Conservation (phyloP, 805 yeast genomes). For the Candida rishiriensis region DNA sequence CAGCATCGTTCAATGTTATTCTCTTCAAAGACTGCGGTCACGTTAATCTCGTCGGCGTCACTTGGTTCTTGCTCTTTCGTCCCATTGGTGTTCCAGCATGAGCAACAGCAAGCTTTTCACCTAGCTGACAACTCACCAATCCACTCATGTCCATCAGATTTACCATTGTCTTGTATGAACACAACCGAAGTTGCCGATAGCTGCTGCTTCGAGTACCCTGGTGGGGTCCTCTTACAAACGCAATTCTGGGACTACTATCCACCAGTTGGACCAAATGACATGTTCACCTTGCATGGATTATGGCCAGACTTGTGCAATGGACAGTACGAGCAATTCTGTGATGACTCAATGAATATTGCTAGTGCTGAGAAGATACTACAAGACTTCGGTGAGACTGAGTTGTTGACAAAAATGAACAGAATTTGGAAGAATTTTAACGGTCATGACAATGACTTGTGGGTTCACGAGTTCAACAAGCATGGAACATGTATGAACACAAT, state of each 20-base stretch:
- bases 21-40: no score
- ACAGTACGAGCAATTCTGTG: conserved; percentile 74
- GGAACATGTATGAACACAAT: conserved; percentile 88
- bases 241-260: conserved; percentile 93
- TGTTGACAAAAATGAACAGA: conserved; percentile 51
- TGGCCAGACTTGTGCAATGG: conserved; percentile 93
- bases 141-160: conserved; percentile 46
- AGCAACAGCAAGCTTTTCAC: no score
- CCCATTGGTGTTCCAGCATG: no score
- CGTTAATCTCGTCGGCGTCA: no score
- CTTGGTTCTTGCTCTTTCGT: no score
- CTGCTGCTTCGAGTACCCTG: conserved; percentile 85
- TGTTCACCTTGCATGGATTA: conserved; percentile 78
- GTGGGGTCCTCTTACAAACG: conserved; percentile 78
- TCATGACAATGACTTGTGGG: conserved; percentile 70
- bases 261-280: conserved; percentile 62
- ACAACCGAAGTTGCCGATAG: conserved; percentile 48
- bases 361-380: conserved; percentile 44
- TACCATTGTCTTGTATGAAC: conserved; percentile 61
- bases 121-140: no score
- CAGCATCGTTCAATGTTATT: no score
- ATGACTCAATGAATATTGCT: conserved; percentile 49
- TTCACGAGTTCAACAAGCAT: conserved; percentile 90
- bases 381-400: conserved; percentile 42
- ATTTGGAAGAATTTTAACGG: conserved; percentile 76